Conservation (phyloP, 805 yeast genomes). For the Brettanomyces anomalus region DNA sequence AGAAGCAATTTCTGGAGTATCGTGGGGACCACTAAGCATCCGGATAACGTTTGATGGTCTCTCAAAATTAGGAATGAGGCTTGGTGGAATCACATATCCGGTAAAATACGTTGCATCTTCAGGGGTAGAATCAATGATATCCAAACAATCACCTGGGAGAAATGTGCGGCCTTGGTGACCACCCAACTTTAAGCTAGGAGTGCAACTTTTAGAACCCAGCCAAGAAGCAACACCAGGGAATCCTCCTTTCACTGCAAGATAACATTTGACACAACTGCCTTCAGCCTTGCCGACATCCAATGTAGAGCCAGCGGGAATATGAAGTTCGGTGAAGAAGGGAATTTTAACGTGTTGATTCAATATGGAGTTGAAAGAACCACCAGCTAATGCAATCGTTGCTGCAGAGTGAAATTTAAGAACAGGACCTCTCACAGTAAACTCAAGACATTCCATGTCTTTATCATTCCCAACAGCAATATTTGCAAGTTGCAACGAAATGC, state of each 20-base stretch:
- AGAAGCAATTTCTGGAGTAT: conserved; percentile 20
- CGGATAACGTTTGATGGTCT: conserved; percentile 10
- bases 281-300: conserved; percentile 18
- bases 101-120: conserved; percentile 1
- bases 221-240: conserved; percentile 22
- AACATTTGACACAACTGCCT: conserved; percentile 13
- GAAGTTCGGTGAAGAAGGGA: conserved; percentile 18
- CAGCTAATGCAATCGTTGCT: conserved; percentile 18
- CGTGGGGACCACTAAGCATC: conserved; percentile 23
- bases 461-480: conserved; percentile 20
- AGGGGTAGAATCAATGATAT: conserved; percentile 5
- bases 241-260: conserved; percentile 23
- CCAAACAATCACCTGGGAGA: conserved; percentile 22
- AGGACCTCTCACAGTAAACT: conserved; percentile 22
- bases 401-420: conserved; percentile 17
- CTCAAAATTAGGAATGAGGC: conserved; percentile 11
- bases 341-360: conserved; percentile 7
- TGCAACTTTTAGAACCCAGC: conserved; percentile 23
- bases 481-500: conserved; percentile 18
- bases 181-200: conserved; percentile 20
- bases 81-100: conserved; percentile 13
- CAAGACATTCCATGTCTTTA: conserved; percentile 14
- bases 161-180: conserved; percentile 25
- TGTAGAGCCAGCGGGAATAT: conserved; percentile 14
- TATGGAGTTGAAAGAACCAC: conserved; percentile 16